Base-by-base conservation (phyloP, 1,139 yeast genomes). In the Candida sp. region DNA sequence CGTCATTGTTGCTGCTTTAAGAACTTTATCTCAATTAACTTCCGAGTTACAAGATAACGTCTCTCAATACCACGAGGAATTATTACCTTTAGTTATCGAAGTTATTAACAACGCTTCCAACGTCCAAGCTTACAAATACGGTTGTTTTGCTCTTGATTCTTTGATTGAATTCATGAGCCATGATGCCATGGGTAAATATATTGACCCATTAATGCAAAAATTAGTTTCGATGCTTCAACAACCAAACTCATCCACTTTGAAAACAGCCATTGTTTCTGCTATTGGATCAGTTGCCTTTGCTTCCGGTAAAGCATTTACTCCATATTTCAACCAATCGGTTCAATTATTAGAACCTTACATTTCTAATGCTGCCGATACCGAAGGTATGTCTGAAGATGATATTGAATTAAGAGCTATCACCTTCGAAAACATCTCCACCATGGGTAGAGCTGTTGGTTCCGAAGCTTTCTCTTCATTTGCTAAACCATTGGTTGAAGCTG, bases 281-380 rank as follows among this genome's bases (percentile, higher is more conserved):
- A 87, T 93, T 61, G 98, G 98, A 45, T 90, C 98, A 34, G 89
- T 97, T 49, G 99, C 99, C 35, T 90, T 85, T 58, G 96, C 99
- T 44, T 83, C 96, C 42, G 97, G 97, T 65, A 84, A 84, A 57
- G 79, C 86, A 35, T 93, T 88, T 68, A 73, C 79, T 50, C 98
- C 98, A 49, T 93, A 77, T 73, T 91, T 91, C 67, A 80, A 82
- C 60, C 79, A 82, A 51, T 87, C 97, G 42, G 81, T 93, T 55
- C 81, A 84, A 60, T 80, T 78, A 51, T 77, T 93, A 54, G 95
- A 87, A 66, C 93, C 91, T 45, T 90, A 83, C 61, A 81, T 93
- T 56, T 50, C 70, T 37, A 79, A 82, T 57, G 80, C 82, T 58
- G 80, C 83, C 22, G 68, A 70, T 43, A 74, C 81, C 48, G 89